Evolutionary conservation across 129 eudicot species (phyloP).

Genomic region (Cynara cardunculus): DNA sequence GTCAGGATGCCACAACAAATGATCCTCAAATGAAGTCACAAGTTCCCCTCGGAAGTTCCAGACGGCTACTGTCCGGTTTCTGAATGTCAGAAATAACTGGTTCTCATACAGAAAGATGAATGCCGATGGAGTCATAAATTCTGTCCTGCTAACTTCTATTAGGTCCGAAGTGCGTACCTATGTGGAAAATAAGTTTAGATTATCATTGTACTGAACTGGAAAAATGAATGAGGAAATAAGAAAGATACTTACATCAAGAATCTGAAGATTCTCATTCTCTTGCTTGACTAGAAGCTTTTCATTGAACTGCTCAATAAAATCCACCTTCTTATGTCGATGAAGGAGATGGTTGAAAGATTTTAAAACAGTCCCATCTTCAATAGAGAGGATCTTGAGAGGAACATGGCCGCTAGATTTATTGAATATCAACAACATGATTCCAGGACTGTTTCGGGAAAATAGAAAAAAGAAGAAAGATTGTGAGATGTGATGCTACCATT

Average conservation of each 20-base stretch:
- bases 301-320: constrained; percentile 86
- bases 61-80: constrained; percentile 79
- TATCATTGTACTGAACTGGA: background rate
- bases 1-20: constrained; percentile 88
- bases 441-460: constrained; percentile 54
- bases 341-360: constrained; percentile 79
- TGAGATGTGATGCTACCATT: background rate
- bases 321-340: constrained; percentile 85
- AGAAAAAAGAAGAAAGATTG: background rate
- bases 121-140: constrained; percentile 88
- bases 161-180: constrained; percentile 70
- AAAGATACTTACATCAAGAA: constrained; percentile 58
- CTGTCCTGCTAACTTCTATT: constrained; percentile 74
- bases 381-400: constrained; percentile 80
- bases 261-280: constrained; percentile 85
- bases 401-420: constrained; percentile 61
- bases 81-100: constrained; percentile 75
- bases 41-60: constrained; percentile 95
- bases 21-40: constrained; percentile 90
- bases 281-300: constrained; percentile 96
- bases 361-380: constrained; percentile 89
- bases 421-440: constrained; percentile 78
- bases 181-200: constrained; percentile 11
- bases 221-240: background rate
- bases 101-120: constrained; percentile 84